Percentiles rank a stretch among this genome's conserved stretches.
phyloP scores from a whole-genome alignment of 805 yeast genomes.

The Yarrowia divulgata region DNA sequence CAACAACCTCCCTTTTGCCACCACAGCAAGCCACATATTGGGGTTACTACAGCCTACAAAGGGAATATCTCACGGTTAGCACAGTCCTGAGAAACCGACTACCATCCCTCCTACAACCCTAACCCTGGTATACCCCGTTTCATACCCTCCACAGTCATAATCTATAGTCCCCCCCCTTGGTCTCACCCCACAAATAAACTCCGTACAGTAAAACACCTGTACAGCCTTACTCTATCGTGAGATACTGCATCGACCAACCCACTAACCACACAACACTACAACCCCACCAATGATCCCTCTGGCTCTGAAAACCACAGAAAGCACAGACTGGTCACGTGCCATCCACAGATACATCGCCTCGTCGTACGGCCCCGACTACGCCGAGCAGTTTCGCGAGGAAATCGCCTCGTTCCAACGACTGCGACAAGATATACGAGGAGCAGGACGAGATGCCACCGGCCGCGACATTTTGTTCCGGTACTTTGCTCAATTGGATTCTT shows the following conservation, averaged over 20 bases:
- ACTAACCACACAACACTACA: background rate
- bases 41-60: too few relatives aligned
- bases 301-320: slow-evolving; percentile 58
- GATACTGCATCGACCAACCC: too few relatives aligned
- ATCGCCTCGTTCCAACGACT: slow-evolving; percentile 61
- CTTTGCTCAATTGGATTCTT: slow-evolving; percentile 79
- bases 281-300: slow-evolving; percentile 47
- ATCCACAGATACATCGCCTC: slow-evolving; percentile 63
- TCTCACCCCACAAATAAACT: background rate
- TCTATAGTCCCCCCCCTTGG: background rate
- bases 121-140: too few relatives aligned
- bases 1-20: background rate
- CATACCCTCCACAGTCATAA: background rate
- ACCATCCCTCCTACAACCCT: too few relatives aligned
- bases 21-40: slow-evolving; percentile 8
- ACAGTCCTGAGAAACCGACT: too few relatives aligned
- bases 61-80: too few relatives aligned
- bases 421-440: slow-evolving; percentile 65
- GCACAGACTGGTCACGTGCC: slow-evolving; percentile 70
- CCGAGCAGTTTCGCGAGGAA: slow-evolving; percentile 65
- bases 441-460: slow-evolving; percentile 55
- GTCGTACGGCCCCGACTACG: slow-evolving; percentile 62
- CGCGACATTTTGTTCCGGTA: slow-evolving; percentile 68
- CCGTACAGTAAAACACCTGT: background rate
- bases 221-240: background rate